phyloP scores from a whole-genome alignment of 768 basidiomycete species.

The Tricholoma matsutake region DNA sequence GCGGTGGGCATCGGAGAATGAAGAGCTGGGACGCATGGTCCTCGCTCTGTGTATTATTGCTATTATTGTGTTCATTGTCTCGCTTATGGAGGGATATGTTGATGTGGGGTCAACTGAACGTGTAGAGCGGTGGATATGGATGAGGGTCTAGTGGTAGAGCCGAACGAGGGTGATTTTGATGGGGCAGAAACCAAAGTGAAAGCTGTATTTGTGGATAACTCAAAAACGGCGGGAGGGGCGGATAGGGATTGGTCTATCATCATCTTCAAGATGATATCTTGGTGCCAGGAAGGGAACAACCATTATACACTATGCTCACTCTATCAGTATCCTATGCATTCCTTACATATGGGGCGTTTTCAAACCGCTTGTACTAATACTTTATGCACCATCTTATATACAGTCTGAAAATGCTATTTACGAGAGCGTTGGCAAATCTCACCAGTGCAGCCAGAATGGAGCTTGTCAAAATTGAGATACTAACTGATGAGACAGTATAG shows the following conservation, averaged over 20 bases:
- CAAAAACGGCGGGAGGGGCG: no score
- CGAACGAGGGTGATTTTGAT: not conserved
- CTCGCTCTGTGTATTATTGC: constrained; percentile 1
- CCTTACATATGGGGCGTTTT: not conserved
- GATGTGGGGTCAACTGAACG: not conserved
- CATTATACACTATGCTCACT: not conserved
- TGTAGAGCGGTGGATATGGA: not conserved
- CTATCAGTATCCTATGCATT: not conserved
- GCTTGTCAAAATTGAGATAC: no score
- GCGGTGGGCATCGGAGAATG: constrained; percentile 1
- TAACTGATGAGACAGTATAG: no score
- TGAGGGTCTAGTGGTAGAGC: not conserved
- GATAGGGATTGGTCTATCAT: not conserved
- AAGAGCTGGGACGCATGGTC: constrained; percentile 1
- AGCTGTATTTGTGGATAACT: not conserved
- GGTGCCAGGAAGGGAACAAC: not conserved
- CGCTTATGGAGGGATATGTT: not conserved
- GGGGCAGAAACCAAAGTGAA: not conserved
- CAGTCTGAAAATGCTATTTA: no score
- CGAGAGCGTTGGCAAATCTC: no score
- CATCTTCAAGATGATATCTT: no score
- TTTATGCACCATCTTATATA: not conserved
- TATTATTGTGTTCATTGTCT: constrained; percentile 2
- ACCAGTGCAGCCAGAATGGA: no score
- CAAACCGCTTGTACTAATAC: not conserved